Conservation (phyloP, 495 filamentous ascomycete species). For the Penicillium coffeae region DNA sequence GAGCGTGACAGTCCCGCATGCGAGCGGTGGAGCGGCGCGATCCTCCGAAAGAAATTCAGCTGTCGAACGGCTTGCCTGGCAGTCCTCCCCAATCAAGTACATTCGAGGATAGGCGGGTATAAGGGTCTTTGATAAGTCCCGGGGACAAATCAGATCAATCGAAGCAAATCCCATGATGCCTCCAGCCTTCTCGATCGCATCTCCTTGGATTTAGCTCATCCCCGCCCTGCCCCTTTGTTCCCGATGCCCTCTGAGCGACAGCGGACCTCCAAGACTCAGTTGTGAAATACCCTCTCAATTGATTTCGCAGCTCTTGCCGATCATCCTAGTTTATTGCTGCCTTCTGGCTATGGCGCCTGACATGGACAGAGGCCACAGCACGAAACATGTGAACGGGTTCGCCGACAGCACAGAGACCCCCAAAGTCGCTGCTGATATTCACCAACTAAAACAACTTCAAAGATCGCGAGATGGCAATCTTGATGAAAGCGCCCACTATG, state of each 20-base stretch:
- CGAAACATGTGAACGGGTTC: slow-evolving; percentile 28
- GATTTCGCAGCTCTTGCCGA: not conserved
- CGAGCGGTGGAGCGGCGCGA: slow-evolving; percentile 9
- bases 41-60: slow-evolving; percentile 7
- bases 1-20: not conserved
- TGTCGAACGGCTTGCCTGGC: not conserved
- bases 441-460: slow-evolving; percentile 33
- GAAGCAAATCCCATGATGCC: slow-evolving; percentile 26
- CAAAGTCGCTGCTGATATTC: slow-evolving; percentile 21
- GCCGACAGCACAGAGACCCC: slow-evolving; percentile 9
- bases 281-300: not conserved
- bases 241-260: slow-evolving; percentile 6
- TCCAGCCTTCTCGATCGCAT: slow-evolving; percentile 12
- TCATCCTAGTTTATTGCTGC: not conserved
- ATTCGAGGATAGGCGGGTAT: not conserved
- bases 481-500: slow-evolving; percentile 35
- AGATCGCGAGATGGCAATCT: slow-evolving; percentile 38
- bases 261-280: not conserved
- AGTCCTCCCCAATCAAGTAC: not conserved
- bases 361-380: slow-evolving; percentile 14
- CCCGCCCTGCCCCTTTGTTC: slow-evolving; percentile 11
- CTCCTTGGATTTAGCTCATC: slow-evolving; percentile 19
- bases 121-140: not conserved
- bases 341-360: slow-evolving; percentile 23
- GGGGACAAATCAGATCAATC: not conserved